Conservation (phyloP, 805 yeast species). For the Groenewaldozyma tartarivorans region DNA sequence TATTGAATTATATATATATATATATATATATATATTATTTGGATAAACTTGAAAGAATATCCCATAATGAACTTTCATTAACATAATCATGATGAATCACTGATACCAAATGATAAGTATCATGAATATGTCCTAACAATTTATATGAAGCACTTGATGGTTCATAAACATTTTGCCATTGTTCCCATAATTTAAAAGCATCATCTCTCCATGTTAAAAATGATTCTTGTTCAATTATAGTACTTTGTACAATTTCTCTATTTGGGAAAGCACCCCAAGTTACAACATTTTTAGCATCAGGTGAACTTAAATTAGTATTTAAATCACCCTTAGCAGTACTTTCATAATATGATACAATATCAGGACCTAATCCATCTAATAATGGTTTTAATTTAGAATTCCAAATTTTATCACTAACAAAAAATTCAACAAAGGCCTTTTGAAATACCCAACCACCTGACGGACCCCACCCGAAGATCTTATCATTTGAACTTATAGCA, state of each 20-base stretch:
- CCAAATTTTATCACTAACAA: slow-evolving; percentile 71
- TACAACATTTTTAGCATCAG: slow-evolving; percentile 58
- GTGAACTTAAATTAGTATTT: slow-evolving; percentile 47
- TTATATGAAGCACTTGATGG: slow-evolving; percentile 41
- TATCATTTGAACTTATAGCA: slow-evolving; percentile 68
- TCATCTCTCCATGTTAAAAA: slow-evolving; percentile 96
- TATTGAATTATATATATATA: too few species aligned
- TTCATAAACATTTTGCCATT: slow-evolving; percentile 81
- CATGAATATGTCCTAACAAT: slow-evolving; percentile 51
- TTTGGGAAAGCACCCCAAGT: slow-evolving; percentile 98
- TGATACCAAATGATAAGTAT: slow-evolving; percentile 68
- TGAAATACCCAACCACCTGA: slow-evolving; percentile 80
- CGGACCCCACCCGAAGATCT: slow-evolving; percentile 97
- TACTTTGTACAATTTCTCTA: slow-evolving; percentile 82
- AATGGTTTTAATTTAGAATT: slow-evolving; percentile 41
- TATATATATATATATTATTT: too few species aligned
- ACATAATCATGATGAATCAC: slow-evolving; percentile 78
- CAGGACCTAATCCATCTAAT: slow-evolving; percentile 33
- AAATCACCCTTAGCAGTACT: slow-evolving; percentile 55
- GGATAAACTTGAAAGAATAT: slow-evolving; percentile 17
- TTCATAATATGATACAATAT: slow-evolving; percentile 62
- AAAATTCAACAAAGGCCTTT: slow-evolving; percentile 87
- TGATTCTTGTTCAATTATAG: slow-evolving; percentile 85
- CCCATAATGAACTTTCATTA: slow-evolving; percentile 71
- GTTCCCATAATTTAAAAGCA: slow-evolving; percentile 81